Evolutionary conservation across 768 basidiomycete genomes (phyloP), one percentile per base, ranked within the genome.

Genomic region (Sarcomyxa edulis): DNA sequence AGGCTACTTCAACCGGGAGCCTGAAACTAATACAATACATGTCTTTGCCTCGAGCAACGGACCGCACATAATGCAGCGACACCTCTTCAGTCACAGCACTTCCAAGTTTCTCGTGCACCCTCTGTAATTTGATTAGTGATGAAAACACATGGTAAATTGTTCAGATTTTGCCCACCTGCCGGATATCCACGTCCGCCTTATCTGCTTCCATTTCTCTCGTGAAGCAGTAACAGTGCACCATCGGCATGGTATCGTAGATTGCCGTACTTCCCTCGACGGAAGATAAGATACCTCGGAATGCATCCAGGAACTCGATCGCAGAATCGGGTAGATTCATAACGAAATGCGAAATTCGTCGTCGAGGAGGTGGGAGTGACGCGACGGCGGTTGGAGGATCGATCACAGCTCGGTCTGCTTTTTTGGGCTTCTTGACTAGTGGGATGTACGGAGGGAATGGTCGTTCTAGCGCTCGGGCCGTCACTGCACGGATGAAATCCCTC

Each of bases 251-350:
- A 4, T 65, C 64, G 56, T 75, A 74, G 36, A 76, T 65, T 48
- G 66, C 65, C 48, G 64, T 60, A 39, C 70, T 28, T 53, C 68
- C 53, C 15, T 48, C 48, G 35, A 61, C 59, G 49, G 60, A 16
- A 4, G 61, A 54, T 33, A 89, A 69, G 42, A 86, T 70, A 1
- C 91, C 92, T 3, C 76, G 74, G 66, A 90, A 96, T 2, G 89
- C 88, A 52, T 87, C 86, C 36, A 99, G 69, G 62, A 98, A 97
- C 24, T 76, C 69, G 39, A 97, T 78, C 0, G 94, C 96, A 18
- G 84, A 82, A 48, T 90, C 92, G 2, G 96, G 96, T 14, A 99
- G 70, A 59, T 99, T 99, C 93, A 99, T 95, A n/a, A 96, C 84
- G 53, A 90, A 93, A 55, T 96, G 95, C 9, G 78, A 64, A 47